Conservation (phyloP, 208 protist species). For the Acanthamoeba triangularis region DNA sequence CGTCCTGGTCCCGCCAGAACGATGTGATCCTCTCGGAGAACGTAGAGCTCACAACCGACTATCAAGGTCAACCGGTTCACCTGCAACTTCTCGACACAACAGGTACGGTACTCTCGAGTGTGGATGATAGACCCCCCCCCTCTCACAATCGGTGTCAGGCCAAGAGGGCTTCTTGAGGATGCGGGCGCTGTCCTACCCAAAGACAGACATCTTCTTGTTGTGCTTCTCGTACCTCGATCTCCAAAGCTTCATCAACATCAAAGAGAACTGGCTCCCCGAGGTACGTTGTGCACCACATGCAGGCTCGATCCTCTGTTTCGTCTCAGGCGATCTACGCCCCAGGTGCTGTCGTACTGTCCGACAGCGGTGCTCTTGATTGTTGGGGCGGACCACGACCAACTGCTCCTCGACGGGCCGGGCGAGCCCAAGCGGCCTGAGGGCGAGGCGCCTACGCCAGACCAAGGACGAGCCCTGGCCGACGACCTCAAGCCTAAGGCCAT, state of each 20-base stretch:
- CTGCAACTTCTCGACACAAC: neutral
- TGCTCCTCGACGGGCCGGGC: neutral
- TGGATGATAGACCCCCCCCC: neutral
- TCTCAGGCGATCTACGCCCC: neutral
- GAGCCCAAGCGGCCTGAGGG: neutral
- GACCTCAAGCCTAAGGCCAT: neutral
- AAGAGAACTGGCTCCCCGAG: conserved; percentile 49
- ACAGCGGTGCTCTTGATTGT: neutral
- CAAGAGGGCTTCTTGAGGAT: conserved; percentile 40
- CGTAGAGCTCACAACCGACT: neutral
- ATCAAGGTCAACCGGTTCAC: neutral
- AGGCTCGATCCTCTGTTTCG: neutral
- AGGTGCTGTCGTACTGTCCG: conserved; percentile 11
- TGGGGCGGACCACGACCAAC: neutral
- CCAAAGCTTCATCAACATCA: conserved; percentile 8
- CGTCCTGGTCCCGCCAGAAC: neutral
- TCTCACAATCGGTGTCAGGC: neutral
- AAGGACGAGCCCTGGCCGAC: neutral
- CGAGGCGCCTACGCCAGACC: conserved; percentile 6
- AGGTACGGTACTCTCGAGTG: neutral
- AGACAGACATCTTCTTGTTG: conserved; percentile 28
- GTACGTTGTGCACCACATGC: neutral
- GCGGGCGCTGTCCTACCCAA: conserved; percentile 20
- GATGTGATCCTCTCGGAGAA: neutral
- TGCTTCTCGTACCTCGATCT: conserved; percentile 21